Percentiles rank a stretch among this genome's conserved stretches.
Conservation (phyloP, 352 stramenopile species). For the Phytophthora macrochlamydospora region DNA sequence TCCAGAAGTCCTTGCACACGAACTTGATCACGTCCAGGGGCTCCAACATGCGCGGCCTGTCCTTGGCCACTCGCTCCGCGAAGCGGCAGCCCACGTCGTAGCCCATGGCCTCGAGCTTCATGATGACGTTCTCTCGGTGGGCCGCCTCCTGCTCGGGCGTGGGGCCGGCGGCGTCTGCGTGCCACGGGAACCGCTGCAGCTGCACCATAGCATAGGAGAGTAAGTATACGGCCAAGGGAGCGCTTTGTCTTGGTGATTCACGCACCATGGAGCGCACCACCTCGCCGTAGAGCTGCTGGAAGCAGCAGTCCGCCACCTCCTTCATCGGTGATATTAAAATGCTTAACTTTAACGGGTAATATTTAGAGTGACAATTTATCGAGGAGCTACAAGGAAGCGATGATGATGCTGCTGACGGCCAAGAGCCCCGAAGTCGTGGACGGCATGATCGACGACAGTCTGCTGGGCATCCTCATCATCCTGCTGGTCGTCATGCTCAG, state of each 20-base stretch:
- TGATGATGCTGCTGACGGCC: constrained; percentile 20
- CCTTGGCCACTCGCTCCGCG: constrained; percentile 70
- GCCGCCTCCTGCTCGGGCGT: constrained; percentile 29
- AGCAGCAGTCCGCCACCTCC: constrained; percentile 86
- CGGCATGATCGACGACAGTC: constrained; percentile 68
- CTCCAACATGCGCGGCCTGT: constrained; percentile 83
- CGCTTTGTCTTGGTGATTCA: background rate
- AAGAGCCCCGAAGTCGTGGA: constrained; percentile 56
- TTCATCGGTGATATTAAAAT: constrained; percentile 48
- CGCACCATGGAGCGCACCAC: constrained; percentile 85
- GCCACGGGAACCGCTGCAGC: constrained; percentile 69
- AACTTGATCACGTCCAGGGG: constrained; percentile 98
- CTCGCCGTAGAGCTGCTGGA: constrained; percentile 89
- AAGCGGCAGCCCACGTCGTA: constrained; percentile 89
- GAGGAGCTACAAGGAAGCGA: background rate
- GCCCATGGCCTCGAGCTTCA: constrained; percentile 86
- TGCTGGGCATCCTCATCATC: constrained; percentile 71
- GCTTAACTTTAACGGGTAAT: too few species aligned
- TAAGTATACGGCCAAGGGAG: background rate
- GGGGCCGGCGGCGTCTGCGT: constrained; percentile 24
- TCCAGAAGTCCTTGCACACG: constrained; percentile 98
- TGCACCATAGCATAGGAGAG: constrained; percentile 19
- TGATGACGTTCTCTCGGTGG: constrained; percentile 76
- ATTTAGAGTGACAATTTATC: background rate
- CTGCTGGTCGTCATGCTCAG: constrained; percentile 73